These are phyloP conservation scores for Diddensiella santjacobensis DNA, from an alignment of 805 yeast species.

Conservation along the genomic window DNA sequence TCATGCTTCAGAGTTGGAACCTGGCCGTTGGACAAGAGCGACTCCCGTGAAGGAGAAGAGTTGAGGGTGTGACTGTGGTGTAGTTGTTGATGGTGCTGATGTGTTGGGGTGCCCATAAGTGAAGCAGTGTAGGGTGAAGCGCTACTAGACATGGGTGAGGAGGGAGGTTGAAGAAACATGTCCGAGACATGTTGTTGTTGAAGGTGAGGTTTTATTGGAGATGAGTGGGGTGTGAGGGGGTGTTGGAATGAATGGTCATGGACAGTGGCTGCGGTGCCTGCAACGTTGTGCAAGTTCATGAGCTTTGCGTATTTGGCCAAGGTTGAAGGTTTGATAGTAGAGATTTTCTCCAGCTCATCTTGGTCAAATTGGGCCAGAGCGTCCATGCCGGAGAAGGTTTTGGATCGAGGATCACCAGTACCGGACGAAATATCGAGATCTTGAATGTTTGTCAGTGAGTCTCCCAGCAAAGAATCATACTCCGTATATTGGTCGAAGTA, in stretches of 20 bases:
- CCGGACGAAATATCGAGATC: constrained; percentile 59
- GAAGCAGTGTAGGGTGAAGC: neutral
- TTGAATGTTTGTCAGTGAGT: constrained; percentile 51
- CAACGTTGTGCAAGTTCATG: constrained; percentile 22
- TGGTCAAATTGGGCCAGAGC: neutral
- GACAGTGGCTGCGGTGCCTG: constrained; percentile 17
- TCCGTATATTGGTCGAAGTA: constrained; percentile 39
- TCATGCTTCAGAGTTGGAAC: constrained; percentile 10
- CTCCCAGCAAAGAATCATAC: constrained; percentile 52
- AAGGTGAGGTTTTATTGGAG: constrained; percentile 10
- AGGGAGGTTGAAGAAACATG: constrained; percentile 4
- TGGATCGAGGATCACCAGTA: neutral
- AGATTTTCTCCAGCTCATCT: neutral
- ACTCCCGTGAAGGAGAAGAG: neutral
- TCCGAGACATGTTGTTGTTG: constrained; percentile 1
- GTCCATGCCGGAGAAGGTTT: neutral
- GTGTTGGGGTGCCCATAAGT: neutral
- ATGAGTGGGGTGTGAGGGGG: constrained; percentile 20
- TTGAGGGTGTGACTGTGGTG: neutral
- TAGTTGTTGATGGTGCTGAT: neutral
- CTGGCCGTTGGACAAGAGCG: neutral
- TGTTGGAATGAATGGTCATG: constrained; percentile 1
- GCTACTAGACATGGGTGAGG: neutral
- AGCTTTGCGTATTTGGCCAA: constrained; percentile 24
- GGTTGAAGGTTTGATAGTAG: constrained; percentile 22